Percentiles rank a stretch among this genome's conserved stretches.
Conservation (phyloP, 768 basidiomycete species). For the Trametes elegans region DNA sequence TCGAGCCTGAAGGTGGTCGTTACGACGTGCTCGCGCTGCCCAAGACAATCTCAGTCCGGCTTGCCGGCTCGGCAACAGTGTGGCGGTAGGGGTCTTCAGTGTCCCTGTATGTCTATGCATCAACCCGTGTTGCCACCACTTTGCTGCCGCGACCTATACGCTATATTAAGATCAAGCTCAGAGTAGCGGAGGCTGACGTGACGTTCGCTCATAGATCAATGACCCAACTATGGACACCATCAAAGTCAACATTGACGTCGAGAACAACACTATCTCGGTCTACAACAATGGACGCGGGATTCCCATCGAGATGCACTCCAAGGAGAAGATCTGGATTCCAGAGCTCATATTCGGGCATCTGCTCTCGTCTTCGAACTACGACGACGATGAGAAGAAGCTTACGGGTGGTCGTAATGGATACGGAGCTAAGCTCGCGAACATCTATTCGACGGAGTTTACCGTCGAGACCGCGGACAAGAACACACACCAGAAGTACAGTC, state of each 20-base stretch:
- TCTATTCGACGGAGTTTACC: constrained; percentile 95
- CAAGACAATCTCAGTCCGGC: too few species aligned
- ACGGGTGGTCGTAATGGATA: constrained; percentile 99
- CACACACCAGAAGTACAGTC: constrained; percentile 86
- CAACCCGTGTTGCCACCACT: too few species aligned
- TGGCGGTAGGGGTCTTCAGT: too few species aligned
- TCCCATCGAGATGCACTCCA: constrained; percentile 92
- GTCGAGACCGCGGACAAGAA: constrained; percentile 94
- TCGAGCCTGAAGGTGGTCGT: too few species aligned
- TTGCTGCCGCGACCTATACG: too few species aligned
- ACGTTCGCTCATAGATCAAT: constrained; percentile 63
- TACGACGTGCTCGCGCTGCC: too few species aligned
- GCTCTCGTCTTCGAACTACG: constrained; percentile 93
- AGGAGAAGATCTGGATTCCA: constrained; percentile 93
- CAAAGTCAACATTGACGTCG: constrained; percentile 83
- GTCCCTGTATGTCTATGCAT: too few species aligned
- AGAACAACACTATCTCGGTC: constrained; percentile 84
- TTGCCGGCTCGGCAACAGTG: too few species aligned
- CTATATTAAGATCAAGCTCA: too few species aligned
- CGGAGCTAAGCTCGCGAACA: constrained; percentile 97
- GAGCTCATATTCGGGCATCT: constrained; percentile 97
- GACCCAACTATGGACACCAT: constrained; percentile 88
- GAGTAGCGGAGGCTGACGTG: too few species aligned
- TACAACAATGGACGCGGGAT: constrained; percentile 96
- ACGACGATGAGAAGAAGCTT: constrained; percentile 98